Conservation (phyloP, 2,329 filamentous ascomycete genomes). For the Pochonia chlamydosporia region DNA sequence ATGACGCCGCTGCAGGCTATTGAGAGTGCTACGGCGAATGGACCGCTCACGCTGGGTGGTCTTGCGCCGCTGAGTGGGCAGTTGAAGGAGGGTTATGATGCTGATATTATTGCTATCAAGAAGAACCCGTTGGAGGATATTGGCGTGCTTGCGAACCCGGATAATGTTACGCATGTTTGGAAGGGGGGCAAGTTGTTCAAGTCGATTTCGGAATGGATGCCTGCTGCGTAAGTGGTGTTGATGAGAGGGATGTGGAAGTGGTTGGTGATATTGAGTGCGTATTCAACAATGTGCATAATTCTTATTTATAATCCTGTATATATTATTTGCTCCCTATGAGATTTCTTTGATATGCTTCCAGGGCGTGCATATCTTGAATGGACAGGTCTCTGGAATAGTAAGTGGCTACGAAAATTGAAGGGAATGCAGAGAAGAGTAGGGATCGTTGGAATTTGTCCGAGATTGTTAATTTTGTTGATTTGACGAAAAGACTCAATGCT, state of each 20-base stretch:
- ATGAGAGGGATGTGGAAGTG: background rate
- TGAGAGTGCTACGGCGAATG: constrained; percentile 40
- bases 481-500: too few relatives aligned
- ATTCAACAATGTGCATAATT: too few relatives aligned
- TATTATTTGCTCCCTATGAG: too few relatives aligned
- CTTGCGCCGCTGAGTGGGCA: constrained; percentile 40
- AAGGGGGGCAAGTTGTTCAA: constrained; percentile 36
- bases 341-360: too few relatives aligned
- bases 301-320: too few relatives aligned
- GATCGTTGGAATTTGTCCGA: too few relatives aligned
- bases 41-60: constrained; percentile 34
- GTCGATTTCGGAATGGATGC: constrained; percentile 8
- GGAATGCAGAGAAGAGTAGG: too few relatives aligned
- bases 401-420: too few relatives aligned
- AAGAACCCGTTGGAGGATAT: constrained; percentile 38
- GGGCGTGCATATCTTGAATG: too few relatives aligned
- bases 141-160: constrained; percentile 29
- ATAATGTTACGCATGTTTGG: constrained; percentile 35
- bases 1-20: constrained; percentile 45
- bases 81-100: constrained; percentile 40
- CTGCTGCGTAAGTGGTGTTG: background rate
- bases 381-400: too few relatives aligned
- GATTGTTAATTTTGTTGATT: too few relatives aligned
- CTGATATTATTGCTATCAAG: constrained; percentile 38
- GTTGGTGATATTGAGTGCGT: background rate